Evolutionary conservation across 2,329 filamentous ascomycete species (phyloP), one percentile per base, ranked within the genome.

Genomic region (Monilinia vaccinii-corymbosi): DNA sequence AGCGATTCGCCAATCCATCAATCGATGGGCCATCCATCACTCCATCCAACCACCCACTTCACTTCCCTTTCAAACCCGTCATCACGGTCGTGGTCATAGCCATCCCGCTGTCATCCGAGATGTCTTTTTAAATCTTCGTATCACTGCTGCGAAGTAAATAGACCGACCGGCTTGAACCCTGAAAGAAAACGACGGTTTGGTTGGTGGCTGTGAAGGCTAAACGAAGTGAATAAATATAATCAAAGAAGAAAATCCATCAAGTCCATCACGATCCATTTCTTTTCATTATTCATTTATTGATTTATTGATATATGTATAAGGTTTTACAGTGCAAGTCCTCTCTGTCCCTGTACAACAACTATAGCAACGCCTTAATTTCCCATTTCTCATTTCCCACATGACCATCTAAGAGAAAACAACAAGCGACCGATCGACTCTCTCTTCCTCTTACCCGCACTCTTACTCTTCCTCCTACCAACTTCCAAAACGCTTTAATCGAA

Each of bases 71-170:
- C 5, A 42, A n/a, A 3, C 7, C 50, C 50, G 36, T 31, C 23
- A 52, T 52, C 50, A 52, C 25, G 23, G 50, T 53, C 50, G 42
- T 32, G 23, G 50, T 53, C 50, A 53, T 32, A 53, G 50, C 50
- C 50, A 16, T 31, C 36, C 50, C 38, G 25, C 38, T n/a, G 25
- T 23, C 50, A 53, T 40, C n/a, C 28, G 32, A 40, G 28, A 53
- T 21, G 42, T 52, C 16, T 40, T 11, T 40, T 18, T 6, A 36
- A 51, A 38, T 51, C 38, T 51, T 31, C 25, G 49, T 40, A 40
- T 9, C 34, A 51, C 49, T 34, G 34, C 49, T 52, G 16, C 21
- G 38, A 21, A 28, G 32, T 11, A 34, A 32, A 2, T 10, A 32
- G n/a, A 32, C 32, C 32, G 40, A 38, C 38, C 11, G 23, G 16